Evolutionary conservation across 164 flowering plant genomes (phyloP), one percentile per base, ranked within the genome.

Genomic region (Litsea cubeba): DNA sequence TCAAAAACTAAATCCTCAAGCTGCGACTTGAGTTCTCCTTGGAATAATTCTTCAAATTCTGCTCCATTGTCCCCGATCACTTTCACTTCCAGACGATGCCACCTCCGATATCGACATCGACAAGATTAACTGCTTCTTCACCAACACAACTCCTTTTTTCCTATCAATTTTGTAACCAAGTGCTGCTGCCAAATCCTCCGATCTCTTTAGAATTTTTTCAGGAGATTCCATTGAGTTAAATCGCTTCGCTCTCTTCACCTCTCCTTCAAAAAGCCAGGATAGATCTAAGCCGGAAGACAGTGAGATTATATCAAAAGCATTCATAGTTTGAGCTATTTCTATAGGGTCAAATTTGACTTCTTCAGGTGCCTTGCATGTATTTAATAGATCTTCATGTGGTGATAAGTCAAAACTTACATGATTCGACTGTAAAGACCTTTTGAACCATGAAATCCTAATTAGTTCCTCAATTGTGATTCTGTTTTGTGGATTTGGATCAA

Each of bases 291-390:
- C 91, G 12, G 87, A 76, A 0, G 95, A 88, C 69, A 81, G 87
- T 2, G 95, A 85, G 20, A 92, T 91, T 5, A 93, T 71, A 62
- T 91, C 89, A 68, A 93, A 93, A 0, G 98, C 98, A 72, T 91
- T 93, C 75, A 89, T 26, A 6, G 26, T 26, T 50, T 60, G 18
- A 23, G 66, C 28, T 2, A 17, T 25, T 22, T 63, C 14, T 6
- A 50, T 3, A n/a, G 2, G 28, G 12, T 23, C 32, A 50, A 50
- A 46, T n/a, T 69, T n/a, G 26, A 17, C 30, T 1, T 69, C 28
- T 24, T 49, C 17, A 15, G 26, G 30, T 6, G 18, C 15, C 57
- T n/a, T 24, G 15, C 66, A 22, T 8, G 23, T 18, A 22, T 60
- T 18, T 5, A 22, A 22, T 60, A 6, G 63, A n/a, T 60, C 23